Conservation (phyloP, 2,329 filamentous ascomycete genomes). For the Pseudomassariella vexata region DNA sequence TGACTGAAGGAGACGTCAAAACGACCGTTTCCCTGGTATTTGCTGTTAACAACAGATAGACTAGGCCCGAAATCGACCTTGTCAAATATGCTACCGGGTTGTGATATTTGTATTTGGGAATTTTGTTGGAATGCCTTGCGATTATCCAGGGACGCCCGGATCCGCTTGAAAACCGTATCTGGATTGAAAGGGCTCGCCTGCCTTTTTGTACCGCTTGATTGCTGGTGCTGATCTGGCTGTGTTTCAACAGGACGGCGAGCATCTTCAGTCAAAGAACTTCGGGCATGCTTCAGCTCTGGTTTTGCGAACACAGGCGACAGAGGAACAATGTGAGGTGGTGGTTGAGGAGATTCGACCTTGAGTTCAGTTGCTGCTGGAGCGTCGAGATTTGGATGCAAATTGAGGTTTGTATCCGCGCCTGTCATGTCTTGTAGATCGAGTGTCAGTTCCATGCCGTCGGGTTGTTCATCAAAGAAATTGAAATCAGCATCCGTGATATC, state of each 20-base stretch:
- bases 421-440: constrained; percentile 24
- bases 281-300: constrained; percentile 52
- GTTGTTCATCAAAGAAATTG: constrained; percentile 70
- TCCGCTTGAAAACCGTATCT: constrained; percentile 52
- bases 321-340: constrained; percentile 8
- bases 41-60: constrained; percentile 49
- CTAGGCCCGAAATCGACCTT: constrained; percentile 48
- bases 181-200: constrained; percentile 52
- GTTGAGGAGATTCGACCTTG: constrained; percentile 13
- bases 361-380: constrained; percentile 11
- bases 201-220: constrained; percentile 35
- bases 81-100: constrained; percentile 45
- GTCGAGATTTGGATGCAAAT: constrained; percentile 10
- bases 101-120: constrained; percentile 17
- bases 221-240: constrained; percentile 22
- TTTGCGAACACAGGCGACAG: constrained; percentile 44
- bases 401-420: constrained; percentile 13
- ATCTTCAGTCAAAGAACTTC: constrained; percentile 45
- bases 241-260: constrained; percentile 18
- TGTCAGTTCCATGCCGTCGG: constrained; percentile 33
- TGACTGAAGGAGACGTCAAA: constrained; percentile 38
- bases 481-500: constrained; percentile 80
- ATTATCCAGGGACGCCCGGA: constrained; percentile 40
- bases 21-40: constrained; percentile 51
- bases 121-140: constrained; percentile 15